Base-by-base conservation (phyloP, 106 monocot genomes). In the Dioscorea zingiberensis region DNA sequence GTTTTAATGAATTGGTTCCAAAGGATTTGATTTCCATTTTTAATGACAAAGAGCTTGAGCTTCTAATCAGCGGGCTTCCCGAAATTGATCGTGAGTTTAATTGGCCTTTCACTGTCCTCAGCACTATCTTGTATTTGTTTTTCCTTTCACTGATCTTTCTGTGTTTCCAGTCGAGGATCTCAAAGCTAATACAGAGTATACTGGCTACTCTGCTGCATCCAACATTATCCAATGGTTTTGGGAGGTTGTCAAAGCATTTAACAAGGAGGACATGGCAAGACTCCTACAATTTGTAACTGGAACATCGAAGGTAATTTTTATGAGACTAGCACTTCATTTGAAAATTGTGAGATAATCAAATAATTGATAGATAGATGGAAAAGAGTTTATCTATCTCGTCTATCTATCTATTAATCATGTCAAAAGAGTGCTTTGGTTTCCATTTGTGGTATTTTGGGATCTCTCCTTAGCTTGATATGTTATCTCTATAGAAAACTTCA, bases 221-320 rank as follows among this genome's bases (percentile, higher is more conserved):
- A 44, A 67, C 23, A 73, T 80, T 58, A 74, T 89, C 44, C 76
- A 77, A 19, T 89, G 89, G 85, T 89, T 89, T 61, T 89, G 89
- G 89, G 85, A 89, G 26, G 89, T 85, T 15, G 82, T 82, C 26
- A 82, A 85, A 65, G 71, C 69, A 69, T 89, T 89, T 48, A 89
- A 54, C 74, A 89, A 89, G 74, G 89, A 89, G 58, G 89, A 89
- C 54, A 89, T 73, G 74, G 89, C 89, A 47, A 71, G 85, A 51
- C 57, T 89, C 13, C 64, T 89, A 21, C 89, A 89, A 56, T 89
- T 89, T 74, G 85, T 89, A 14, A 85, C 85, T n/a, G 89, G 84
- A 65, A 88, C 88, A 55, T 88, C 88, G 22, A 88, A 84, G 84
- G 88, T 87, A 76, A 29, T 4, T 48, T 65, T 25, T 26, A 26